phyloP scores from a whole-genome alignment of 2,329 filamentous ascomycete species.

The Pseudofabraea citricarpa region DNA sequence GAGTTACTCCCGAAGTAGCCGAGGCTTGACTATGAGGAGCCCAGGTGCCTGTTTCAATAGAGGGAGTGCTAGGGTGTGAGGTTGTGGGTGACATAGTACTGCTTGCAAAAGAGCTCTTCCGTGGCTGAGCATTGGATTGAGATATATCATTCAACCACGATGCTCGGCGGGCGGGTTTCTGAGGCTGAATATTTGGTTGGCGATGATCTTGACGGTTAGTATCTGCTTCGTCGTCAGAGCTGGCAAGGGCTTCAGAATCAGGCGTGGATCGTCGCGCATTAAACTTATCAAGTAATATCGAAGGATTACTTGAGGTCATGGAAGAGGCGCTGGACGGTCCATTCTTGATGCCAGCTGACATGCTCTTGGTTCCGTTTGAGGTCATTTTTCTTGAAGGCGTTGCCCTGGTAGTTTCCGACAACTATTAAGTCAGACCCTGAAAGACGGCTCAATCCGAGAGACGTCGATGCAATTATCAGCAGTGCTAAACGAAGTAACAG shows the following conservation, averaged over 20 bases:
- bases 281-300: conserved; percentile 68
- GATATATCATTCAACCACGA: conserved; percentile 86
- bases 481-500: too few species aligned
- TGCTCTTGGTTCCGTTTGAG: conserved; percentile 16
- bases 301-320: conserved; percentile 57
- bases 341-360: conserved; percentile 33
- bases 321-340: conserved; percentile 35
- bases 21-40: conserved; percentile 41
- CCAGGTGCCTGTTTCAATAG: conserved; percentile 59
- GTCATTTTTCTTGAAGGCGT: too few species aligned
- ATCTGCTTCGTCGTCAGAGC: conserved; percentile 88
- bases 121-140: conserved; percentile 55
- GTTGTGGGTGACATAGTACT: conserved; percentile 72
- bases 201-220: conserved; percentile 51
- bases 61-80: conserved; percentile 77
- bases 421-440: too few species aligned
- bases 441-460: too few species aligned
- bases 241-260: conserved; percentile 88
- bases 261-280: conserved; percentile 81
- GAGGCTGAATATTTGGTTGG: conserved; percentile 43
- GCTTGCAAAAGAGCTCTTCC: conserved; percentile 74
- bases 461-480: too few species aligned
- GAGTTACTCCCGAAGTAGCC: conserved; percentile 36
- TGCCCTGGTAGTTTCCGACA: too few species aligned
- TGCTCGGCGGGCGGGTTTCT: conserved; percentile 64